Conservation (phyloP, 2,329 filamentous ascomycete genomes). For the Epichloe sylvatica region DNA sequence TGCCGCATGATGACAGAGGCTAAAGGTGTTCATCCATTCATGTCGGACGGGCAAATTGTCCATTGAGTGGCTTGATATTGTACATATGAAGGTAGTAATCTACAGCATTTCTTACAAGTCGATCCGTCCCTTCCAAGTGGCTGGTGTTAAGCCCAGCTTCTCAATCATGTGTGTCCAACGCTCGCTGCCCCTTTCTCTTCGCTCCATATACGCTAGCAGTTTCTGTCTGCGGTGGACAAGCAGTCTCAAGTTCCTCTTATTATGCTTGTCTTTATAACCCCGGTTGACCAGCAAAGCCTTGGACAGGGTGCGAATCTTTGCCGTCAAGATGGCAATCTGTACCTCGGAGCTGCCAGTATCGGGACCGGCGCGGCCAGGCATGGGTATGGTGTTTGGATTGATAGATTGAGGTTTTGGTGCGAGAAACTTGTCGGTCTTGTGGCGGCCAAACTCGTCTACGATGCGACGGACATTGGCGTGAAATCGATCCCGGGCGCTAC, state of each 20-base stretch:
- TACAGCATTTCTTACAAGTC: constrained; percentile 26
- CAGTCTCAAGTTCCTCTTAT: constrained; percentile 77
- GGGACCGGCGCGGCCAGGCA: constrained; percentile 54
- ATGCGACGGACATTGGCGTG: constrained; percentile 76
- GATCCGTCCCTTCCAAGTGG: constrained; percentile 86
- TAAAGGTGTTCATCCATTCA: constrained; percentile 7
- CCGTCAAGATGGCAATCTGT: constrained; percentile 89
- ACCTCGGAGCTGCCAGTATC: constrained; percentile 95
- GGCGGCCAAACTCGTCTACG: constrained; percentile 76
- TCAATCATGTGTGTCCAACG: constrained; percentile 78
- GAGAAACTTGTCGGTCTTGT: constrained; percentile 66
- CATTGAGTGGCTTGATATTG: constrained; percentile 25
- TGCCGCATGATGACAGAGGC: constrained; percentile 19
- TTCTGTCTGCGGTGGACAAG: constrained; percentile 84
- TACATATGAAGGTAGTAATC: constrained; percentile 34
- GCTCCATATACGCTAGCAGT: constrained; percentile 71
- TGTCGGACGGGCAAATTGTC: not conserved
- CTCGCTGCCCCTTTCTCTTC: constrained; percentile 79
- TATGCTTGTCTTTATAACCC: constrained; percentile 78
- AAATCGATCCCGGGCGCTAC: constrained; percentile 62
- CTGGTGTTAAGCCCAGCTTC: constrained; percentile 72
- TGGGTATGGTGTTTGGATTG: constrained; percentile 24
- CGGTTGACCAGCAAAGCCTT: constrained; percentile 52
- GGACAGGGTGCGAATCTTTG: constrained; percentile 76
- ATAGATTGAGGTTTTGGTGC: constrained; percentile 44